Base-by-base conservation (phyloP, 768 basidiomycete species). In the Lactarius trivialis region DNA sequence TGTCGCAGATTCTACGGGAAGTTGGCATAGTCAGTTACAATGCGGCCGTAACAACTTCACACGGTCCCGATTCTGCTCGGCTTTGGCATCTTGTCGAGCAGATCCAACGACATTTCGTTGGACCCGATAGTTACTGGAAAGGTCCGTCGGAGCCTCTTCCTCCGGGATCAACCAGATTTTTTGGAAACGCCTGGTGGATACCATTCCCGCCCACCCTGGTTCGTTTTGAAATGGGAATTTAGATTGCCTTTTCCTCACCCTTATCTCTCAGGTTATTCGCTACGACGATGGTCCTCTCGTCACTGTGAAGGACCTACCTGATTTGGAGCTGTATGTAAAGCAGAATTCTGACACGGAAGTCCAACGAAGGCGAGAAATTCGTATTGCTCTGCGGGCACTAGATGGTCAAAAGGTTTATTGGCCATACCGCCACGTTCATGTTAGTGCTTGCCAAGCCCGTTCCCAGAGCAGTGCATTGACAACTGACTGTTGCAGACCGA, bases 131-230 rank as follows among this genome's bases (percentile, higher is more conserved):
- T 52, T 89, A 84, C 70, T 92, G 85, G 85, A 81, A 76, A 64
- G 70, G 73, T 54, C 73, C 77, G 12, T 67, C 68, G 3, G 68
- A 71, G 3, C 60, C 65, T 4, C 54, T 69, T 4, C 66, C 68
- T 4, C 71, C 75, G 0, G 73, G 76, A 0, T 76, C 80, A 58
- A 76, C 75, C 3, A 79, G 77, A 48, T 82, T 75, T 70, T 92
- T 90, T 69, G 89, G 89, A 9, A 86, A 88, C 64, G 82, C 87
- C 9, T 90, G 88, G 85, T 85, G 86, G 81, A 79, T 89, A 32
- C 88, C 89, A 3, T 91, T 92, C 68, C 89, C 89, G 0, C 86
- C 88, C 0, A 82, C 85, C 0, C 73, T 88, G 58, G 85, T 85
- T 66, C 57, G 78, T 76, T 28, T 32, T 11, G 8, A 43, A 37